Evolutionary conservation across 495 filamentous ascomycete genomes (phyloP).

Genomic region (Penicillium chermesinum): DNA sequence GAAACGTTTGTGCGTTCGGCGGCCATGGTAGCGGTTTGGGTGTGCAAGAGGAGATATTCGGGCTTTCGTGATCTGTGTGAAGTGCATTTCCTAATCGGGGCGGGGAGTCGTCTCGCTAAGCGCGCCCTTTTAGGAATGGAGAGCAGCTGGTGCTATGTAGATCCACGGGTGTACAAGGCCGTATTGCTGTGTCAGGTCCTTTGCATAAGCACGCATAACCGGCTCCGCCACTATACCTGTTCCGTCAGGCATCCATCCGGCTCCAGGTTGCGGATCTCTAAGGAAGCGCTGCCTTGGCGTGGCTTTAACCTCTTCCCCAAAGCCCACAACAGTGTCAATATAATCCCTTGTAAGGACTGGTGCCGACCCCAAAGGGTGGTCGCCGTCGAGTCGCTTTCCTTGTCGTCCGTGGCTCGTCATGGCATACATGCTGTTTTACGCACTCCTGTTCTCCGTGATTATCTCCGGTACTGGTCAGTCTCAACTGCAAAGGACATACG

Average conservation of each 20-base stretch:
- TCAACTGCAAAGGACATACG: background rate
- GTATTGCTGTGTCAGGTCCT: too few relatives aligned
- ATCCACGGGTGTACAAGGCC: background rate
- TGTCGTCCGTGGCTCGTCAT: slow-evolving; percentile 34
- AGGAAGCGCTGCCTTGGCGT: background rate
- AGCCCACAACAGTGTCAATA: background rate
- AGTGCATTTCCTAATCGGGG: slow-evolving; percentile 13
- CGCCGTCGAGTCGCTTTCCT: too few relatives aligned
- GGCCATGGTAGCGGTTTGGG: slow-evolving; percentile 38
- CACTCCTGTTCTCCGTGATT: slow-evolving; percentile 58
- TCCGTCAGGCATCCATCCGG: background rate
- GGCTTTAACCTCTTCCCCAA: background rate
- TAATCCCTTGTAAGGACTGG: background rate
- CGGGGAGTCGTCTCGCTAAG: slow-evolving; percentile 33
- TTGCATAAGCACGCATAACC: background rate
- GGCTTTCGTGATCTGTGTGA: background rate
- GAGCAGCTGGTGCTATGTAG: background rate
- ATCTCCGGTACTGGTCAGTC: slow-evolving; percentile 54
- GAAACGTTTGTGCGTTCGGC: slow-evolving; percentile 60
- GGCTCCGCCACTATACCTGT: background rate
- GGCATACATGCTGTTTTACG: slow-evolving; percentile 73
- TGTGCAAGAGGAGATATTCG: slow-evolving; percentile 9
- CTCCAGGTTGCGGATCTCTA: slow-evolving; percentile 1
- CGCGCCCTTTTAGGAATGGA: slow-evolving; percentile 38
- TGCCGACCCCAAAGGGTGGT: too few relatives aligned